Conservation (phyloP, 2,329 filamentous ascomycete species). For the Alternaria sp. region DNA sequence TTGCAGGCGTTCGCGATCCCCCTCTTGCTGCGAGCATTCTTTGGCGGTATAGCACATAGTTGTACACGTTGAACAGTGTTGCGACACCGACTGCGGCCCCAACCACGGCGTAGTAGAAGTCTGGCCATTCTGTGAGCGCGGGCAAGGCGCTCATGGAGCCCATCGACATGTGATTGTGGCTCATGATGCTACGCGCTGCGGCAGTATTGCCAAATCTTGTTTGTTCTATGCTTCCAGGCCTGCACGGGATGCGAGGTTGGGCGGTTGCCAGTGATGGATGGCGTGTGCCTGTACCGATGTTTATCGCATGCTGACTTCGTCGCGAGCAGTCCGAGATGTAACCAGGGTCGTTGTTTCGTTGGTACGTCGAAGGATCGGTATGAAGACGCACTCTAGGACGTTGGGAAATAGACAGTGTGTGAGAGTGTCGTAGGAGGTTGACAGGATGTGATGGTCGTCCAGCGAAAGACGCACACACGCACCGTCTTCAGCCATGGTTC, state of each 20-base stretch:
- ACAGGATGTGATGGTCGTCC: background rate
- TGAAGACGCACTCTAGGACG: background rate
- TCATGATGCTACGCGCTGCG: conserved; percentile 28
- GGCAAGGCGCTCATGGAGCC: conserved; percentile 55
- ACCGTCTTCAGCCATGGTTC: conserved; percentile 17
- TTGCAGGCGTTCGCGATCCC: conserved; percentile 55
- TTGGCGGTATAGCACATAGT: conserved; percentile 57
- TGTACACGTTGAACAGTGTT: conserved; percentile 54
- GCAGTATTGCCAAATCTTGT: conserved; percentile 7
- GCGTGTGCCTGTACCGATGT: background rate
- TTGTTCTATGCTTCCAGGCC: conserved; percentile 11
- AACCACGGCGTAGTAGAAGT: conserved; percentile 62
- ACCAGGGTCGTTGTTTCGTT: background rate
- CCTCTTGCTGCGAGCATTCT: conserved; percentile 56
- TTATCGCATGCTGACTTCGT: conserved; percentile 11
- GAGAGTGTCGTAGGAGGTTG: background rate
- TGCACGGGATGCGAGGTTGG: background rate
- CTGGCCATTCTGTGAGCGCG: conserved; percentile 55
- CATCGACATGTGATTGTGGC: conserved; percentile 36
- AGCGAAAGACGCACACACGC: background rate
- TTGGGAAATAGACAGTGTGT: background rate
- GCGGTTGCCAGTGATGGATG: background rate
- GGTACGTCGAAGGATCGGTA: background rate
- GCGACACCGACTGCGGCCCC: conserved; percentile 55
- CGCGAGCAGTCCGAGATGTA: background rate